phyloP scores from a whole-genome alignment of 2,329 filamentous ascomycete genomes.

The Stachybotrys elegans region DNA sequence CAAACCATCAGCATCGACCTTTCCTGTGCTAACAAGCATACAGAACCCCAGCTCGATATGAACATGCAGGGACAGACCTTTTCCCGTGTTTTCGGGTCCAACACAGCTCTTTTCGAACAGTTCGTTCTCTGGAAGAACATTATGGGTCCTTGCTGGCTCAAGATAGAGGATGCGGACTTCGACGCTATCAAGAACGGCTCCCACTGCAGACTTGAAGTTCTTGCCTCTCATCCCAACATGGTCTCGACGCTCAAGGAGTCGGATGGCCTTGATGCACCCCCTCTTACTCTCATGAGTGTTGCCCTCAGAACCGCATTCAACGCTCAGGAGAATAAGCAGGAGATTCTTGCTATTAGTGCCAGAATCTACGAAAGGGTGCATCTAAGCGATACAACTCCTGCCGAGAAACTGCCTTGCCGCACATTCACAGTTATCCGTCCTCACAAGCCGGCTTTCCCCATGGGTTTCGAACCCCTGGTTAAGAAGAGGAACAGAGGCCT shows the following conservation, averaged over 20 bases:
- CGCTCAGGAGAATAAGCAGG: slow-evolving; percentile 89
- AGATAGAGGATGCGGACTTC: slow-evolving; percentile 82
- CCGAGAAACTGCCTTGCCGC: slow-evolving; percentile 82
- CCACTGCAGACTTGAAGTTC: slow-evolving; percentile 92
- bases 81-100: slow-evolving; percentile 88
- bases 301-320: slow-evolving; percentile 86
- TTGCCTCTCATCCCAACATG: slow-evolving; percentile 71
- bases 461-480: slow-evolving; percentile 77
- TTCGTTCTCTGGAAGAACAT: slow-evolving; percentile 99
- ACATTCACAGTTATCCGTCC: slow-evolving; percentile 92
- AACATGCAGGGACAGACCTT: slow-evolving; percentile 79
- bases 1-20: slow-evolving; percentile 1
- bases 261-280: slow-evolving; percentile 77
- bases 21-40: slow-evolving; percentile 11
- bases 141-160: slow-evolving; percentile 98
- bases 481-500: slow-evolving; percentile 68
- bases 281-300: slow-evolving; percentile 93
- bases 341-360: slow-evolving; percentile 86
- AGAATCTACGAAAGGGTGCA: slow-evolving; percentile 89
- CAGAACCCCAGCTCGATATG: slow-evolving; percentile 64
- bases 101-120: slow-evolving; percentile 92
- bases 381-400: slow-evolving; percentile 79
- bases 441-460: slow-evolving; percentile 65
- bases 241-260: slow-evolving; percentile 70
- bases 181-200: slow-evolving; percentile 83